These are phyloP conservation scores for grape (Vitis vinifera) DNA, from an alignment of 164 flowering plant species.

Conservation along the genomic window ASM3070453v1 NC_081818.1:26632001-26632500, in stretches of 20 bases:
- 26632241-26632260: slow-evolving; percentile 72
- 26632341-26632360: slow-evolving; percentile 32
- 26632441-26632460: too few species aligned
- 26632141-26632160: slow-evolving; percentile 25
- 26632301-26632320: slow-evolving; percentile 76
- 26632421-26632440: too few species aligned
- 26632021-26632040: too few species aligned
- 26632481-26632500: too few species aligned
- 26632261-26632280: slow-evolving; percentile 61
- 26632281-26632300: slow-evolving; percentile 89
- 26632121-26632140: background rate
- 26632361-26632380: background rate
- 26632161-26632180: slow-evolving; percentile 89
- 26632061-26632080: background rate
- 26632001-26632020: background rate
- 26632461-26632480: too few species aligned
- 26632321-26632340: slow-evolving; percentile 55
- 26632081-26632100: background rate
- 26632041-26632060: too few species aligned
- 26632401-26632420: too few species aligned
- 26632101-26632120: background rate
- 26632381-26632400: too few species aligned
- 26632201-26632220: slow-evolving; percentile 93
- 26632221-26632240: slow-evolving; percentile 94
- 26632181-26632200: slow-evolving; percentile 98